Base-by-base conservation (phyloP, 768 basidiomycete genomes). In the Tulasnella sp. region DNA sequence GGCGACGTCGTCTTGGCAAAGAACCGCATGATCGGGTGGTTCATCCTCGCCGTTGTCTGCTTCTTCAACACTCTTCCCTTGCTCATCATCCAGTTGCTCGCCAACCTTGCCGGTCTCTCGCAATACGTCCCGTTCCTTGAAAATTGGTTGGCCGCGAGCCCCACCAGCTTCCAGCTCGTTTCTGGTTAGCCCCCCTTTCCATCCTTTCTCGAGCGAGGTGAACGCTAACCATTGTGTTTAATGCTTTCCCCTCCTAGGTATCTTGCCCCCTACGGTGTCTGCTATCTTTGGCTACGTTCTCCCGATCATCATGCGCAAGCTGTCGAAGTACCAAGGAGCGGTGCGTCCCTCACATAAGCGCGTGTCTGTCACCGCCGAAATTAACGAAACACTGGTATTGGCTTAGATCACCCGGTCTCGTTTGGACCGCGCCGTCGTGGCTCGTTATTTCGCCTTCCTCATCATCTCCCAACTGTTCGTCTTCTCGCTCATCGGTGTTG, bases 61-160 rank as follows among this genome's bases (percentile, higher is more conserved):
- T 96, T 96, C 87, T 90, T 99, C 87, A 97, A 99, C 87, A 98
- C 96, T 46, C 87, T 97, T 14, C 98, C 98, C 27, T 87, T 99
- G 24, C 90, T 97, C 83, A 87, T 94, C 81, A 96, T 99, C 81
- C 97, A 97, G 18, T 87, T 95, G 81, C 87, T 98, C 75, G 96
- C 98, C 82, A 99, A 99, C 86, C 88, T 99, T 87, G 89, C 92
- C 34, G 34, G 36, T 75, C 5, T 44, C 84, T 31, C 83, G 78
- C 39, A 71, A 9, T 97, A 91, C 81, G 92, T 98, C 9, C 86
- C 86, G 0, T 96, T 97, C 87, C 87, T 99, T 27, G 84, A 89
- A n/a, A 48, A 81, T 1, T 98, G 97, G 96, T 87, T 88, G 44
- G 82, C 87, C 6, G 84, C 88, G 0, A 94, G 93, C 3, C 88